Conservation (phyloP, 495 filamentous ascomycete genomes). For the Extremus antarcticus region DNA sequence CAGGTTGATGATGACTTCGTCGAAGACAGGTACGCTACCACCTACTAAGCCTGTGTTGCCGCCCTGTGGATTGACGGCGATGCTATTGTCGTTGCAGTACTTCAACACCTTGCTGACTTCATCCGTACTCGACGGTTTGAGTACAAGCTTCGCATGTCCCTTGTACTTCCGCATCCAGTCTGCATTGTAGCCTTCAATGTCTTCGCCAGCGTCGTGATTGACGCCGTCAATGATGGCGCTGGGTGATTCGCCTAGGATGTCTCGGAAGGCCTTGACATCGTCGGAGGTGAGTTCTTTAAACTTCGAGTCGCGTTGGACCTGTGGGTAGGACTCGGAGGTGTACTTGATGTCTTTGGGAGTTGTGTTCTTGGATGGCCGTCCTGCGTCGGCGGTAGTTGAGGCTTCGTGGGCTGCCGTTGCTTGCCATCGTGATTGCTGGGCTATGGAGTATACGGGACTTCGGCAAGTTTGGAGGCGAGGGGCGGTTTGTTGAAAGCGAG, state of each 20-base stretch:
- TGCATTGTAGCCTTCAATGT: slow-evolving; percentile 85
- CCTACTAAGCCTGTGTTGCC: slow-evolving; percentile 94
- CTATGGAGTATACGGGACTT: not conserved
- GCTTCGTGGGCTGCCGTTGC: slow-evolving; percentile 5
- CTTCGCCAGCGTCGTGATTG: slow-evolving; percentile 52
- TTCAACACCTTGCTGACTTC: slow-evolving; percentile 79
- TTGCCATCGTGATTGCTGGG: slow-evolving; percentile 6
- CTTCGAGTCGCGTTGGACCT: slow-evolving; percentile 62
- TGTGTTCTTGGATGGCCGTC: not conserved
- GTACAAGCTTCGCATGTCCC: slow-evolving; percentile 73
- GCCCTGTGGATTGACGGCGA: slow-evolving; percentile 96
- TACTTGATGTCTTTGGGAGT: slow-evolving; percentile 8
- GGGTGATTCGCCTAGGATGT: slow-evolving; percentile 53
- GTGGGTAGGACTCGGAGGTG: slow-evolving; percentile 50
- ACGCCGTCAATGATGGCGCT: slow-evolving; percentile 79
- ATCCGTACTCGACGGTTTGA: slow-evolving; percentile 71
- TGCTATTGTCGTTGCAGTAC: slow-evolving; percentile 83
- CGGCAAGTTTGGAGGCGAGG: slow-evolving; percentile 6
- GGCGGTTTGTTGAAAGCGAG: slow-evolving; percentile 2
- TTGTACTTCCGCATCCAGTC: slow-evolving; percentile 99
- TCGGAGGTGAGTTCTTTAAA: slow-evolving; percentile 57
- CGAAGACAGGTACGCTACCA: slow-evolving; percentile 89
- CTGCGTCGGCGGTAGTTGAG: not conserved
- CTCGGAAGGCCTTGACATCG: slow-evolving; percentile 71
- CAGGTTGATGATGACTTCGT: slow-evolving; percentile 91